These are phyloP conservation scores for Apiotrichum veenhuisii DNA, from an alignment of 1,284 basidiomycete species.

Conservation along the genomic window DNA sequence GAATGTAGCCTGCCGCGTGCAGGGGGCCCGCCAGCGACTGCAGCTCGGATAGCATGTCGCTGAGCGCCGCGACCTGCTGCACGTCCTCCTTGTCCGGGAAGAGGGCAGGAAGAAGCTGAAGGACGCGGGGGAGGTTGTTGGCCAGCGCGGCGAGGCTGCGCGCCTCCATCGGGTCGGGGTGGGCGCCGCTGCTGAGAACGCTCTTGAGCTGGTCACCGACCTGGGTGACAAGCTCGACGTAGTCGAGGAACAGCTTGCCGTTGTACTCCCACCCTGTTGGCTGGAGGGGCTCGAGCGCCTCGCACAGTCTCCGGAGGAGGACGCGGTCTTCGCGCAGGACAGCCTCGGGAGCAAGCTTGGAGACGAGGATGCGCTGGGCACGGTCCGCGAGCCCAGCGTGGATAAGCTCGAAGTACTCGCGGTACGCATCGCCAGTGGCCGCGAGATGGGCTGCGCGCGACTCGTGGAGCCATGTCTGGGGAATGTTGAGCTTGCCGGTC, in stretches of 20 bases:
- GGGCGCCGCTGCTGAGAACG: slow-evolving; percentile 22
- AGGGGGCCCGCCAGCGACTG: slow-evolving; percentile 32
- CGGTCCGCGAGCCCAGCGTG: slow-evolving; percentile 64
- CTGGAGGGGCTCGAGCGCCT: slow-evolving; percentile 60
- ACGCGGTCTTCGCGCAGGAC: slow-evolving; percentile 73
- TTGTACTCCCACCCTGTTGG: slow-evolving; percentile 72
- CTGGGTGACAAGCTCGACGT: slow-evolving; percentile 32
- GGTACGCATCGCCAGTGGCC: slow-evolving; percentile 59
- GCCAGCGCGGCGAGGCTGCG: slow-evolving; percentile 58
- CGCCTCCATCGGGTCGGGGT: slow-evolving; percentile 48
- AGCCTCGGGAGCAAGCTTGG: slow-evolving; percentile 84
- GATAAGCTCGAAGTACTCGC: slow-evolving; percentile 73
- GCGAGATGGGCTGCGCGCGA: slow-evolving; percentile 45
- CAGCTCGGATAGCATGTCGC: slow-evolving; percentile 40
- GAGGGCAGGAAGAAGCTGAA: slow-evolving; percentile 67
- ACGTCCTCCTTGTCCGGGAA: slow-evolving; percentile 38
- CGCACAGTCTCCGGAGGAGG: slow-evolving; percentile 70
- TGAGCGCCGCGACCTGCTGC: slow-evolving; percentile 37
- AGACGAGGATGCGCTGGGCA: slow-evolving; percentile 76
- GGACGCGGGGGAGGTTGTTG: slow-evolving; percentile 62
- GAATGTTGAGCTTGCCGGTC: slow-evolving; percentile 71
- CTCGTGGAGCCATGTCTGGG: slow-evolving; percentile 79
- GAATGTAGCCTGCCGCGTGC: slow-evolving; percentile 30
- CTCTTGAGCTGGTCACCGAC: slow-evolving; percentile 31
- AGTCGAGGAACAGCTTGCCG: slow-evolving; percentile 56